Evolutionary conservation across 2,329 filamentous ascomycete species (phyloP), one percentile per base, ranked within the genome.

Genomic region (Curvularia verruculosa): DNA sequence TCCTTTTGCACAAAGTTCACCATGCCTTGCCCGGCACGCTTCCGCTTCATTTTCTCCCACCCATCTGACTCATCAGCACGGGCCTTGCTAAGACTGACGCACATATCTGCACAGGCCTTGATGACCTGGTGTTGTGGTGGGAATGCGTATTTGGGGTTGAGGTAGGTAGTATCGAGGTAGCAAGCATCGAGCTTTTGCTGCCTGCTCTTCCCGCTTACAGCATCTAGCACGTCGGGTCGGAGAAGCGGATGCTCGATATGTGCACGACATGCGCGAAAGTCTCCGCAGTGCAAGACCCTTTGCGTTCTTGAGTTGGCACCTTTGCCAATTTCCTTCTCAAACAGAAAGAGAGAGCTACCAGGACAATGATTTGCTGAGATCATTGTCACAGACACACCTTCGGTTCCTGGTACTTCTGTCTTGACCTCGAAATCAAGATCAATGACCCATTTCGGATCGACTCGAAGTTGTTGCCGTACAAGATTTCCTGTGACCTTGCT

Each of bases 311-410:
- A 77, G 41, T 81, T 86, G 13, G 81, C 77, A 0, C 87, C 85
- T 64, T 84, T 87, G 1, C 85, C 85, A 12, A 89, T 78, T 0
- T 79, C 78, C 73, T 96, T 97, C 73, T 97, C 90, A 65, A 97
- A 98, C 0, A 99, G 81, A 68, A 96, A 99, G 1, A 99, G 78
- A 0, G 94, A 96, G 68, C 92, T 97, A 0, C 95, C 95, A 0
- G 95, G 95, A 67, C 95, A 99, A 72, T 99, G 95, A 67, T 99
- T 99, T 12, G 95, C 95, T 2, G 91, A 87, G 29, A 99, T 92
- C 92, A 98, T 96, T 1, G 92, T 96, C 39, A 98, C 92, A 9
- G 84, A 85, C 5, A 92, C 93, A 1, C 92, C 92, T 52, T 89
- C 85, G 0, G 92, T 96, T 8, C 86, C 88, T 0, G 92, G 91